Base-by-base conservation (phyloP, 176 grass and related monocot genomes). In the Eragrostis curvula region DNA sequence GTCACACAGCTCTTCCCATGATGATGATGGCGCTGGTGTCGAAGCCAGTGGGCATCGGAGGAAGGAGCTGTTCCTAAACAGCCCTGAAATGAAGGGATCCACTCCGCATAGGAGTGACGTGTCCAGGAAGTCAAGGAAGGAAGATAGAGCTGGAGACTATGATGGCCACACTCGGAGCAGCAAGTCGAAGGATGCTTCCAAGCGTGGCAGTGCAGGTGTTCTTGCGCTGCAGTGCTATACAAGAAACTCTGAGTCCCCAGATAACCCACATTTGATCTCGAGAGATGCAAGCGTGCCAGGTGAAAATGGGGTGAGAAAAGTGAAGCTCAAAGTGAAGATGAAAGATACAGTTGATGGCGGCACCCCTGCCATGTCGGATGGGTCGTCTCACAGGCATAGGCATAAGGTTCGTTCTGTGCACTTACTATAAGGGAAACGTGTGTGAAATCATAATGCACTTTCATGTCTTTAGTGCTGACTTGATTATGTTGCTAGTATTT, bases 41-140 rank as follows among this genome's bases (percentile, higher is more conserved):
- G 76, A 81, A n/a, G 84, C 41, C n/a, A 40, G 78, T 17, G 79
- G 82, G 39, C 83, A 91, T 36, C 71, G 71, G 30, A 81, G 85
- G 67, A 97, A 97, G 86, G 94, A 92, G 75, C 39, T 92, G 69
- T 92, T 70, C 71, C 83, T 97, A 13, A 97, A 97, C 47, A 77
- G 46, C 30, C 66, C 73, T 56, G 42, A 81, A 43, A 52, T 39
- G 18, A 87, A 70, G 58, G 69, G 77, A 12, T 92, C 84, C 48
- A 7, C 10, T 9, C 42, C 29, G 1, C 57, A 82, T 32, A 77
- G 58, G 73, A 71, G 52, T 74, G 77, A 74, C 9, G 1, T 61
- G 73, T 40, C 72, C 46, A 86, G 66, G 75, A 94, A 86, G 79
- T 69, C 24, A 30, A 90, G 60, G 73, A 90, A 32, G 66, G 94